Evolutionary conservation across 257 asterid species (phyloP).

Genomic region (Forsythia viridissima): DNA sequence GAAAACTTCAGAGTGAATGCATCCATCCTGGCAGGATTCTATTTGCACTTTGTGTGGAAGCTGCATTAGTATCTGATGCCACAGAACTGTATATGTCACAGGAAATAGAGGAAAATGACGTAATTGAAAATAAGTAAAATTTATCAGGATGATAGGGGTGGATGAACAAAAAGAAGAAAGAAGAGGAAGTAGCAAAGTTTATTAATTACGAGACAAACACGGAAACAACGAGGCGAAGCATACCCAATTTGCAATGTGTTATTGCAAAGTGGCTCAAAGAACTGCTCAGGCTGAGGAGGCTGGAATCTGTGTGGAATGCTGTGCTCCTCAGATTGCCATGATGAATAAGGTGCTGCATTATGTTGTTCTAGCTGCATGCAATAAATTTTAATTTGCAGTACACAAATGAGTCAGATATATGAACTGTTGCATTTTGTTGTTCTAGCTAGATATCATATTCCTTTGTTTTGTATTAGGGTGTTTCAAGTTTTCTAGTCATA

Average conservation of each 20-base stretch:
- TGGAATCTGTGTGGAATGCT: constrained; percentile 17
- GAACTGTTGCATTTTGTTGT: too few species aligned
- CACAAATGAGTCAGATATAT: background rate
- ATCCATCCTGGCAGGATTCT: background rate
- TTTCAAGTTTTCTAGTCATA: too few species aligned
- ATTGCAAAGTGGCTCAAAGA: constrained; percentile 25
- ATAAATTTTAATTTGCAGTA: background rate
- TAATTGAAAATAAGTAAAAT: too few species aligned
- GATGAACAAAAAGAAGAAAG: background rate
- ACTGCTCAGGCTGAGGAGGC: constrained; percentile 21
- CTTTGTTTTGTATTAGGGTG: too few species aligned
- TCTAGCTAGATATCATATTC: too few species aligned
- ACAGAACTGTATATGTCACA: background rate
- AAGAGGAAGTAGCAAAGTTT: background rate
- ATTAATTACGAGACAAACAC: background rate
- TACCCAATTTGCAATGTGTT: constrained; percentile 32
- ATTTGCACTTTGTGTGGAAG: background rate
- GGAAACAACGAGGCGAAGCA: background rate
- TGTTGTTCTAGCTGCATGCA: constrained; percentile 34
- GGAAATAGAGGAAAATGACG: too few species aligned
- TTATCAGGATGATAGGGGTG: too few species aligned
- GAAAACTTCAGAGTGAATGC: background rate
- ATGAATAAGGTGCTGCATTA: constrained; percentile 19
- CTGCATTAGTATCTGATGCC: background rate
- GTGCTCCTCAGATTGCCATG: constrained; percentile 30